These are phyloP conservation scores for Talaromyces adpressus DNA, from an alignment of 495 filamentous ascomycete genomes.

Conservation along the genomic window DNA sequence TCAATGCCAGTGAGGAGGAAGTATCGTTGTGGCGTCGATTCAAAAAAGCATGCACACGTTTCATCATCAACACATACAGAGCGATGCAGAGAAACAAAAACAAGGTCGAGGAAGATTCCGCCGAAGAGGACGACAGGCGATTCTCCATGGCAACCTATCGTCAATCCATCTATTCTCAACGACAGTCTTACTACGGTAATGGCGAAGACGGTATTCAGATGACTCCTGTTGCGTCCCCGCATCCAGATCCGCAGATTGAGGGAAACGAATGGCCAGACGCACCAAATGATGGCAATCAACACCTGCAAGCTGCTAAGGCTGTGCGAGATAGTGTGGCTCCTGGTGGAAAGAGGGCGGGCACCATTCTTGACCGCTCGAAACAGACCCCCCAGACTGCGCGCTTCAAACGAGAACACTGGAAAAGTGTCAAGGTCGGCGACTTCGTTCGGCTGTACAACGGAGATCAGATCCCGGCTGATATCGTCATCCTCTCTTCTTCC, in stretches of 20 bases:
- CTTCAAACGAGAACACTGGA: constrained; percentile 94
- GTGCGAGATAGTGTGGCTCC: constrained; percentile 22
- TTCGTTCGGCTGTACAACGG: constrained; percentile 96
- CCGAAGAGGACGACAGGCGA: constrained; percentile 42
- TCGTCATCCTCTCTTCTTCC: constrained; percentile 92
- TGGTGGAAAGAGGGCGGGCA: constrained; percentile 49
- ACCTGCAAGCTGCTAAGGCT: constrained; percentile 27
- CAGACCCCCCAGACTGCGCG: constrained; percentile 54
- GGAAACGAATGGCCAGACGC: constrained; percentile 8
- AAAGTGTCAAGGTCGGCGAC: constrained; percentile 91
- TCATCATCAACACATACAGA: constrained; percentile 51
- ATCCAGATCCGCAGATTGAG: not conserved
- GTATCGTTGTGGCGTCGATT: constrained; percentile 79
- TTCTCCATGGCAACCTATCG: constrained; percentile 61
- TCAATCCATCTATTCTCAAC: constrained; percentile 52
- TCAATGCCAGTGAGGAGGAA: constrained; percentile 83
- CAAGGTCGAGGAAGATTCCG: constrained; percentile 27
- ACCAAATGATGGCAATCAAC: constrained; percentile 11
- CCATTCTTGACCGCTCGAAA: constrained; percentile 55
- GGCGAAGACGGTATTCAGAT: constrained; percentile 68
- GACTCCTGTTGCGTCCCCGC: constrained; percentile 77
- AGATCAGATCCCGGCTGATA: constrained; percentile 90
- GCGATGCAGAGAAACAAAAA: constrained; percentile 34
- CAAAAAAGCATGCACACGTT: constrained; percentile 80
- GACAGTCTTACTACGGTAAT: constrained; percentile 47